Evolutionary conservation across 495 filamentous ascomycete genomes (phyloP).

Genomic region (Penicillium roqueforti): DNA sequence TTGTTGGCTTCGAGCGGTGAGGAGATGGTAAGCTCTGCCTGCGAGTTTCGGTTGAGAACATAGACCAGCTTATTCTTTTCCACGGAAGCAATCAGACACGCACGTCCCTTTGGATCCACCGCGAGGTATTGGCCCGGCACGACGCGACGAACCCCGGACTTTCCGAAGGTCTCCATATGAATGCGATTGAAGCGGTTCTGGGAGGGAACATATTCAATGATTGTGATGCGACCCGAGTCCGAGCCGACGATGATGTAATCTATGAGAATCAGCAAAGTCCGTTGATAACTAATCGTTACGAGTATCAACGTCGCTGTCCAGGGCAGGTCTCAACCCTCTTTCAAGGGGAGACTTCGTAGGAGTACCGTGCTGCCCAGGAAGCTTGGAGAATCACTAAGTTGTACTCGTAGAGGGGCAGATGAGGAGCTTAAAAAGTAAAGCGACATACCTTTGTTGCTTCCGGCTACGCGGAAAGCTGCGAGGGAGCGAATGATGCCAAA

Average conservation of each 20-base stretch:
- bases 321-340: constrained; percentile 37
- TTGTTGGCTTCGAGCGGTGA: constrained; percentile 97
- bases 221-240: constrained; percentile 90
- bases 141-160: constrained; percentile 91
- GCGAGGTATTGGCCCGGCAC: constrained; percentile 94
- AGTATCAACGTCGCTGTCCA: constrained; percentile 40
- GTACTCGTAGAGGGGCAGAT: constrained; percentile 53
- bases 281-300: constrained; percentile 22
- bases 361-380: constrained; percentile 51
- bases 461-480: constrained; percentile 83
- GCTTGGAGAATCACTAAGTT: constrained; percentile 94
- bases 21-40: constrained; percentile 92
- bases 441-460: constrained; percentile 92
- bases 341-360: constrained; percentile 31
- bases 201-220: constrained; percentile 85
- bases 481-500: constrained; percentile 91
- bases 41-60: constrained; percentile 90
- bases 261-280: constrained; percentile 55
- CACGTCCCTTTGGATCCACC: constrained; percentile 90
- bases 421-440: constrained; percentile 14
- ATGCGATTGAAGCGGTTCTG: constrained; percentile 85
- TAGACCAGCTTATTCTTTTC: constrained; percentile 99
- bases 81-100: constrained; percentile 85
- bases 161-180: constrained; percentile 95
- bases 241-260: constrained; percentile 96